Percentiles rank a stretch among this genome's conserved stretches.
Conservation (phyloP, 768 basidiomycete species). For the Leccinum pellstonianum region DNA sequence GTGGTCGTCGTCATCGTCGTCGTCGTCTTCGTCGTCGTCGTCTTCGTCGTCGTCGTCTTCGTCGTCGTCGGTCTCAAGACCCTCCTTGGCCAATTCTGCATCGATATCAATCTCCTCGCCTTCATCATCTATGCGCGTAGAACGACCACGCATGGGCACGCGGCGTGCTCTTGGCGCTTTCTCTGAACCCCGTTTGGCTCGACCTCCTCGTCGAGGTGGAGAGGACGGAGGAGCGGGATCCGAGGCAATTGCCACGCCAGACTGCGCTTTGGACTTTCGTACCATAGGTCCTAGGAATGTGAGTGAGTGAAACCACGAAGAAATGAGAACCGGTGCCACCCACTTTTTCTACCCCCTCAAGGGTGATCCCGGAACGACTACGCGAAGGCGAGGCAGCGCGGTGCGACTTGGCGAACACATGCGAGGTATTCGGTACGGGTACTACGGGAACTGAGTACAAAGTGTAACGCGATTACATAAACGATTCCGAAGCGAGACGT, state of each 20-base stretch:
- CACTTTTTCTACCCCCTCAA: not conserved
- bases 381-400: no score
- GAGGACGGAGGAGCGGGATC: not conserved
- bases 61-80: not conserved
- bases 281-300: not conserved
- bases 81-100: not conserved
- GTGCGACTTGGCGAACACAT: no score
- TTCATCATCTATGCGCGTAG: not conserved
- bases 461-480: no score
- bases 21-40: not conserved
- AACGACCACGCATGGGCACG: not conserved
- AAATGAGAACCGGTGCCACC: no score
- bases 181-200: not conserved
- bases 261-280: not conserved
- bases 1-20: no score
- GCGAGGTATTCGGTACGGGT: no score
- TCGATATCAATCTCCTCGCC: not conserved
- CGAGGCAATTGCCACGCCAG: not conserved
- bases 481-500: no score
- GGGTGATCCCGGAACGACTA: not conserved
- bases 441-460: no score
- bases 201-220: not conserved
- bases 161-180: not conserved
- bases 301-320: not conserved
- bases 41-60: no score